Percentiles rank a stretch among this genome's conserved stretches.
phyloP scores from a whole-genome alignment of 805 yeast genomes.

The Lipomyces sp. region DNA sequence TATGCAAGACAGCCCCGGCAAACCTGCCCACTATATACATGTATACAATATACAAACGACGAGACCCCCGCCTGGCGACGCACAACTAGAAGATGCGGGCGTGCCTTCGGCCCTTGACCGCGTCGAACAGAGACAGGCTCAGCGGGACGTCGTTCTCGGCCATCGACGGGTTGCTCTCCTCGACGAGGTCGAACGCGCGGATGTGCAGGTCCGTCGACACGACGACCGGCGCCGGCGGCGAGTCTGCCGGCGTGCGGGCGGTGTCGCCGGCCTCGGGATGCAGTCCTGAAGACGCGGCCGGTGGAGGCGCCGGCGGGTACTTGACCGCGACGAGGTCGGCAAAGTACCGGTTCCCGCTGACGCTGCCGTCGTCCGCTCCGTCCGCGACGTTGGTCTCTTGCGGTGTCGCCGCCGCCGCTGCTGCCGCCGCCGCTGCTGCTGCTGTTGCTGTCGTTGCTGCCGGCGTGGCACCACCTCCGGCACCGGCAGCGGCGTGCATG shows the following conservation, averaged over 20 bases:
- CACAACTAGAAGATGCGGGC: constrained; percentile 21
- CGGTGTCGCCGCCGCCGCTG: background rate
- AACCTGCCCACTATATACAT: background rate
- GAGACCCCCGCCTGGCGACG: too few relatives aligned
- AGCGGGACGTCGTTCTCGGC: constrained; percentile 54
- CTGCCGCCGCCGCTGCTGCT: constrained; percentile 1
- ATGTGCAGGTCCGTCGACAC: constrained; percentile 39
- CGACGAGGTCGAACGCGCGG: constrained; percentile 56
- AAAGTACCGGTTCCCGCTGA: constrained; percentile 15
- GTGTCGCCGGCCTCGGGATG: too few relatives aligned
- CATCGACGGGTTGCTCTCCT: constrained; percentile 51
- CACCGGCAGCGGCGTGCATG: background rate
- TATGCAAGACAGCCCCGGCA: too few relatives aligned
- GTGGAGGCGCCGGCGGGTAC: background rate
- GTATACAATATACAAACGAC: background rate
- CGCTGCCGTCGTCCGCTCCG: background rate
- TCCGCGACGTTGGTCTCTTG: background rate
- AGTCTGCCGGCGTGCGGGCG: too few relatives aligned
- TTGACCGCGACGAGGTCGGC: constrained; percentile 22
- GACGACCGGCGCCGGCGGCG: background rate
- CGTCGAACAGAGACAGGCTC: constrained; percentile 50
- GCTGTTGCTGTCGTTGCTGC: background rate
- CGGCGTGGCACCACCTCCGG: background rate
- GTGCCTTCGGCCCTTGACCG: constrained; percentile 22
- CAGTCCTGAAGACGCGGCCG: too few relatives aligned